Percentiles rank a stretch among this genome's conserved stretches.
These are phyloP conservation scores for Epicoccum nigrum DNA, from an alignment of 2,329 filamentous ascomycete genomes.

Conservation along the genomic window DNA sequence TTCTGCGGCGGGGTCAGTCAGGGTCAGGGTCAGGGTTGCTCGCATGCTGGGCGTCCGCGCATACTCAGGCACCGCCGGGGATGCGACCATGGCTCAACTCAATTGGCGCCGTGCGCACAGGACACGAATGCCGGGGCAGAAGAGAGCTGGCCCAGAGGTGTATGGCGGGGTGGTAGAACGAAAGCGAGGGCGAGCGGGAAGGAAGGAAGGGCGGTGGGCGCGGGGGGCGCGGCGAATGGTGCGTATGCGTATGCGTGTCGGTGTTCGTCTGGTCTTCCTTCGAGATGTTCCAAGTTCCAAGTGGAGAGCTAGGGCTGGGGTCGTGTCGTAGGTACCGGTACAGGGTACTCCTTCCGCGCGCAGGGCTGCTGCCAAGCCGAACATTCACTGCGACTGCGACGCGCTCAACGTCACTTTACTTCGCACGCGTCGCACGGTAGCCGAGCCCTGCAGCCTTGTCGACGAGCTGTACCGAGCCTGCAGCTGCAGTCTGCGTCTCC, in stretches of 20 bases:
- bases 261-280: conserved; percentile 19
- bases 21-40: conserved; percentile 6
- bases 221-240: conserved; percentile 13
- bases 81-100: conserved; percentile 50
- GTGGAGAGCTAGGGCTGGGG: conserved; percentile 28
- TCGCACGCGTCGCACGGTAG: neutral
- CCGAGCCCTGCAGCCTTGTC: neutral
- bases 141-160: conserved; percentile 7
- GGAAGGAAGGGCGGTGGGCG: conserved; percentile 12
- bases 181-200: conserved; percentile 3
- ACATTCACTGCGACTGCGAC: conserved; percentile 12
- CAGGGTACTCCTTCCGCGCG: conserved; percentile 24
- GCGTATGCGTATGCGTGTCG: conserved; percentile 24
- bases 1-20: conserved; percentile 58
- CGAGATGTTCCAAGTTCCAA: conserved; percentile 8
- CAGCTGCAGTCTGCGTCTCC: conserved; percentile 9
- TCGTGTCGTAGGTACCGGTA: too few species aligned
- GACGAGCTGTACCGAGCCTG: neutral
- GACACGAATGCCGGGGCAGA: neutral
- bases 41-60: conserved; percentile 23
- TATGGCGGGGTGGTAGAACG: conserved; percentile 1
- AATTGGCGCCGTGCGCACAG: conserved; percentile 29
- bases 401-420: neutral
- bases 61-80: conserved; percentile 53
- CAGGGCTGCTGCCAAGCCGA: conserved; percentile 22